Conservation (phyloP, 805 yeast species). For the Lachancea sp. region DNA sequence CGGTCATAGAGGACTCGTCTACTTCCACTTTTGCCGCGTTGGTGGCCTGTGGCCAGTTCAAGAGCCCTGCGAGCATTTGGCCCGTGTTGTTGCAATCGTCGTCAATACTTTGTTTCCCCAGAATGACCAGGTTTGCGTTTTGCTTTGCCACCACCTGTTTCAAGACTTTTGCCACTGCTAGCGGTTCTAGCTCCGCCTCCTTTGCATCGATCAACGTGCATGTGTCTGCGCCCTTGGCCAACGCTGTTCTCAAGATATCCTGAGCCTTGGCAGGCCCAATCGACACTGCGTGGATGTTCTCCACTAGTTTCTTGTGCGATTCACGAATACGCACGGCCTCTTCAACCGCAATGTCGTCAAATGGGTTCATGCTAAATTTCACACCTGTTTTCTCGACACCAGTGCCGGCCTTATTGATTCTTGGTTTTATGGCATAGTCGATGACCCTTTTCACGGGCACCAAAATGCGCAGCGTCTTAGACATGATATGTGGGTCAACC, state of each 20-base stretch:
- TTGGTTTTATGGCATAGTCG: slow-evolving; percentile 88
- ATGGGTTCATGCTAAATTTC: slow-evolving; percentile 91
- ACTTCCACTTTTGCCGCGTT: slow-evolving; percentile 79
- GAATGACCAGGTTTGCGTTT: slow-evolving; percentile 67
- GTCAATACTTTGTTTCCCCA: slow-evolving; percentile 97
- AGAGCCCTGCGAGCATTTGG: slow-evolving; percentile 88
- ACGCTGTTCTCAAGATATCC: slow-evolving; percentile 79
- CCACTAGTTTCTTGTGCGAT: slow-evolving; percentile 56
- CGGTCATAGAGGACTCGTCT: slow-evolving; percentile 40
- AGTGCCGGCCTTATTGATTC: slow-evolving; percentile 77
- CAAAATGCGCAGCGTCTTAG: slow-evolving; percentile 42
- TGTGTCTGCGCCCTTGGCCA: slow-evolving; percentile 91
- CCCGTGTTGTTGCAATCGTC: slow-evolving; percentile 95
- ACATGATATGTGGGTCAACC: slow-evolving; percentile 4
- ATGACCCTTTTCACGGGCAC: slow-evolving; percentile 95
- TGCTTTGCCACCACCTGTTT: slow-evolving; percentile 64
- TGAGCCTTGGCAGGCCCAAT: slow-evolving; percentile 84
- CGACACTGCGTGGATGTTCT: slow-evolving; percentile 81
- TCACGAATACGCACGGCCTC: slow-evolving; percentile 81
- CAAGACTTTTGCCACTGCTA: slow-evolving; percentile 81
- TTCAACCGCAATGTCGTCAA: slow-evolving; percentile 96
- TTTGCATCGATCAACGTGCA: slow-evolving; percentile 78
- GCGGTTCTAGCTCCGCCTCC: slow-evolving; percentile 71
- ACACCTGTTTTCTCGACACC: slow-evolving; percentile 81
- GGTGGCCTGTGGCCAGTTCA: slow-evolving; percentile 96